These are phyloP conservation scores for Malus sieversii DNA, from an alignment of 306 rosid species.

Conservation along the genomic window DNA sequence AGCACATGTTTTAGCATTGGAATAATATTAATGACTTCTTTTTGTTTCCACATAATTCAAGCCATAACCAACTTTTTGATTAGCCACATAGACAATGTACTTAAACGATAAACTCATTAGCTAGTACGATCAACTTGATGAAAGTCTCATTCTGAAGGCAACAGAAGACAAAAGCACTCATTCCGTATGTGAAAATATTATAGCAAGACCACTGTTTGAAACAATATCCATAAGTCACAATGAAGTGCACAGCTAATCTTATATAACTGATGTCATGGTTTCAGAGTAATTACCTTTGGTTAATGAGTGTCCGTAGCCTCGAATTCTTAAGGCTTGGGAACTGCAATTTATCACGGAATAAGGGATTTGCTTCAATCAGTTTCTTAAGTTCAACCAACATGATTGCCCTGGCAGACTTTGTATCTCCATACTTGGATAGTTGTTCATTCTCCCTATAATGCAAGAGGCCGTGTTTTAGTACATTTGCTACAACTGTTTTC, in stretches of 20 bases:
- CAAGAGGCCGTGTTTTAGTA: slow-evolving; percentile 12
- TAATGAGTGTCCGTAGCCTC: slow-evolving; percentile 86
- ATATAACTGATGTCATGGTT: background rate
- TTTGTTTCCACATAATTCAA: background rate
- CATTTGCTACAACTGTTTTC: background rate
- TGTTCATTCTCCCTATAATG: slow-evolving; percentile 81
- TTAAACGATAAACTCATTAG: background rate
- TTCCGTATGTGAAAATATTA: background rate
- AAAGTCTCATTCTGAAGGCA: background rate
- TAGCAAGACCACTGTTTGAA: background rate
- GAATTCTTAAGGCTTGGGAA: slow-evolving; percentile 94
- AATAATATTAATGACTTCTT: background rate
- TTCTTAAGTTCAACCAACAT: slow-evolving; percentile 98
- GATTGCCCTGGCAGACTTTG: slow-evolving; percentile 91
- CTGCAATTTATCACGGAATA: slow-evolving; percentile 93
- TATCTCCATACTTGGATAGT: slow-evolving; percentile 93
- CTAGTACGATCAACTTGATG: background rate
- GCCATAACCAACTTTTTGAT: background rate
- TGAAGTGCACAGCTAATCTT: slow-evolving; percentile 1
- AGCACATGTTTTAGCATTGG: background rate
- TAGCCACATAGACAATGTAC: background rate
- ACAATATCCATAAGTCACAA: slow-evolving; percentile 4
- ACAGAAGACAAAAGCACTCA: background rate
- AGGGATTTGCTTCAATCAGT: slow-evolving; percentile 93
- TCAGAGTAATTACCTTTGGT: slow-evolving; percentile 62